Evolutionary conservation across 441 rosid species (phyloP).

Genomic region (Breynia disticha): DNA sequence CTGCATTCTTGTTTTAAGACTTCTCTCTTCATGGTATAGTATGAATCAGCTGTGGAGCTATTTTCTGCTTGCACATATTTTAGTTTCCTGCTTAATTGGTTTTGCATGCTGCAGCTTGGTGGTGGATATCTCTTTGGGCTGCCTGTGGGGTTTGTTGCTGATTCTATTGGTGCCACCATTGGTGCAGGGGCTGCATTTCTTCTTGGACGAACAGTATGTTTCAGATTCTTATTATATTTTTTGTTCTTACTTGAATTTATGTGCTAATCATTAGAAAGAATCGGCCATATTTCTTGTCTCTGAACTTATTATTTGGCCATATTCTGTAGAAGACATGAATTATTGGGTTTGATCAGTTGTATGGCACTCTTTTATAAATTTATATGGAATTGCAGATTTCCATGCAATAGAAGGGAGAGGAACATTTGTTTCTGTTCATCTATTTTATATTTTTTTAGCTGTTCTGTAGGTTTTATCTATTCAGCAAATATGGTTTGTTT

Average conservation of each 20-base stretch:
- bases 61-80: neutral
- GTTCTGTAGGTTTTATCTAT: too few relatives aligned
- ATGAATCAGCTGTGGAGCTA: neutral
- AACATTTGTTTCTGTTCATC: too few relatives aligned
- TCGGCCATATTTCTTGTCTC: neutral
- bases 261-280: neutral
- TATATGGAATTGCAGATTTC: too few relatives aligned
- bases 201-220: constrained; percentile 77
- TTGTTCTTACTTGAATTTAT: neutral
- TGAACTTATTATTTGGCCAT: too few relatives aligned
- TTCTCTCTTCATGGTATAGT: neutral
- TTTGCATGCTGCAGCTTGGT: constrained; percentile 64
- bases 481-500: too few relatives aligned
- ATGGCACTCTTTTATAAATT: too few relatives aligned
- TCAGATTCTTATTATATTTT: constrained; percentile 8
- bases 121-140: constrained; percentile 98
- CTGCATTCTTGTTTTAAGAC: neutral
- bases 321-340: too few relatives aligned
- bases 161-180: constrained; percentile 84
- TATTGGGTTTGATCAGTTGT: too few relatives aligned
- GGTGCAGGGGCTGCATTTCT: constrained; percentile 97
- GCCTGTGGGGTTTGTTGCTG: constrained; percentile 90
- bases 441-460: too few relatives aligned
- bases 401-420: too few relatives aligned
- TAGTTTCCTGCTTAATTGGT: constrained; percentile 9